Conservation (phyloP, 1,139 yeast species). For the Suhomyces panamericanus region DNA sequence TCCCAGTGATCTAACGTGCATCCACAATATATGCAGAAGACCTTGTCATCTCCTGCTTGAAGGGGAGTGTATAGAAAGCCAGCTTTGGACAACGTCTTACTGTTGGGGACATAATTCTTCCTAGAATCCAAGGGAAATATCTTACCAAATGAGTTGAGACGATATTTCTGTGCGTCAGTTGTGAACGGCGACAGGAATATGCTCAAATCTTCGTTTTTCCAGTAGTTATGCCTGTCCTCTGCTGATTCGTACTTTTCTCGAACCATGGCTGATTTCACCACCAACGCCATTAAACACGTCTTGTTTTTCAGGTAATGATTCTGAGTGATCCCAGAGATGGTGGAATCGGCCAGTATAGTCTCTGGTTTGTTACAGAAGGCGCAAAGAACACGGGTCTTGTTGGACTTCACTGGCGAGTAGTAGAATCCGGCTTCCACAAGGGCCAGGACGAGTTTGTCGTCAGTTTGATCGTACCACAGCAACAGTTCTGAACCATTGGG, state of each 20-base stretch:
- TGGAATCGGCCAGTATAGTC: constrained; percentile 29
- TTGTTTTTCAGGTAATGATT: constrained; percentile 47
- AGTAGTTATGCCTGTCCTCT: constrained; percentile 11
- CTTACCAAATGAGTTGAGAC: constrained; percentile 53
- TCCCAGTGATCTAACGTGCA: constrained; percentile 75
- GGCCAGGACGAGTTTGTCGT: constrained; percentile 33
- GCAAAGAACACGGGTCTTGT: constrained; percentile 57
- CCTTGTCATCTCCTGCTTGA: constrained; percentile 57
- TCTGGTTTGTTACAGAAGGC: constrained; percentile 56
- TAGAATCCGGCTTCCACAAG: constrained; percentile 73
- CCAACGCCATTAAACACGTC: constrained; percentile 23
- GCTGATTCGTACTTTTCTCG: constrained; percentile 12
- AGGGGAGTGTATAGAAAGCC: constrained; percentile 56
- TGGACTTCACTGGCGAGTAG: constrained; percentile 55
- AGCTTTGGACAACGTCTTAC: constrained; percentile 43
- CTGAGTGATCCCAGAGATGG: constrained; percentile 32
- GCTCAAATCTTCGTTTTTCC: constrained; percentile 14
- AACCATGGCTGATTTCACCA: constrained; percentile 26
- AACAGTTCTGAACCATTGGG: constrained; percentile 17
- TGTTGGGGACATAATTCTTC: constrained; percentile 38
- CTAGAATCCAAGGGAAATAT: constrained; percentile 56
- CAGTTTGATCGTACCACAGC: constrained; percentile 29
- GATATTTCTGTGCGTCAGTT: constrained; percentile 37
- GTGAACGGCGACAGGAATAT: constrained; percentile 29
- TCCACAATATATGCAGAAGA: constrained; percentile 70